Conservation (phyloP, 2,329 filamentous ascomycete species). For the Bipolaris victoriae region DNA sequence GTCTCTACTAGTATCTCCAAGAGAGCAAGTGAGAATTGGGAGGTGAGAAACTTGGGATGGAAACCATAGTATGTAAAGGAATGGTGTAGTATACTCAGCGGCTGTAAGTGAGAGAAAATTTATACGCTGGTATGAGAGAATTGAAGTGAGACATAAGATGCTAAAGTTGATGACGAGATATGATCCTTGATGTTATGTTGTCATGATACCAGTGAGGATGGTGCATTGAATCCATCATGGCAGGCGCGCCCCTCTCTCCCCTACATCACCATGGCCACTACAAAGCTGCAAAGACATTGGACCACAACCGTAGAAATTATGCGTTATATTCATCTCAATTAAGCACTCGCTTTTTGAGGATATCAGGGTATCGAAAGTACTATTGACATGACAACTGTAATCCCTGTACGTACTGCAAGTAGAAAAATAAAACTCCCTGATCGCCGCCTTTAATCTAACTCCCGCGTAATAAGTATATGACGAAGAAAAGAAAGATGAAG, state of each 20-base stretch:
- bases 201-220: no score
- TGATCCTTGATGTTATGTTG: no score
- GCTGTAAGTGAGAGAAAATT: no score
- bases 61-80: no score
- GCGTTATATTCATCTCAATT: background rate
- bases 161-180: no score
- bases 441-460: background rate
- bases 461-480: conserved; percentile 3
- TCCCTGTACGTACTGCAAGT: background rate
- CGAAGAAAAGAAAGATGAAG: background rate
- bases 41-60: no score
- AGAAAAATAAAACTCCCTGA: background rate
- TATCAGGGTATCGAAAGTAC: conserved; percentile 18
- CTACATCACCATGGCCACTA: background rate
- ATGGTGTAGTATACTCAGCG: no score
- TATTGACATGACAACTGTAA: background rate
- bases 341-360: conserved; percentile 5
- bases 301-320: background rate
- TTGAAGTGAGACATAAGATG: no score
- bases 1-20: no score
- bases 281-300: background rate
- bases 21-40: no score
- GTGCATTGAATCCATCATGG: no score
- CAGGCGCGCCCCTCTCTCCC: background rate
- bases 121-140: no score